These are phyloP conservation scores for Biancaea sappan DNA, from an alignment of 306 rosid species.

Conservation along the genomic window DNA sequence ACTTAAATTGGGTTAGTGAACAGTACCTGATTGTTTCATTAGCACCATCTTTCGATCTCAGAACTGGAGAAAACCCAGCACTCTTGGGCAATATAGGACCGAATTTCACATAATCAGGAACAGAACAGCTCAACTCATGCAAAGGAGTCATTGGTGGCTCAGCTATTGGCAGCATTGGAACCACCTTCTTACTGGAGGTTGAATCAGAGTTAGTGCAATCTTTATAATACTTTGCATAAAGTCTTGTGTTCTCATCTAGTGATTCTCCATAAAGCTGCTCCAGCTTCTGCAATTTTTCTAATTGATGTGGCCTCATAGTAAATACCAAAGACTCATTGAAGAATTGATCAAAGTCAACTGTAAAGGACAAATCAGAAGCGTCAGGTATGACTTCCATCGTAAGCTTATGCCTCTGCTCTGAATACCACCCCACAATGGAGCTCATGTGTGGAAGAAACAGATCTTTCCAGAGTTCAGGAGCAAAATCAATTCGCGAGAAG, in stretches of 20 bases:
- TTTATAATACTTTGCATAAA: constrained; percentile 80
- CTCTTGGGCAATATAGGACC: constrained; percentile 95
- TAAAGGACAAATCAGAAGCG: constrained; percentile 68
- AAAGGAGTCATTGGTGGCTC: constrained; percentile 97
- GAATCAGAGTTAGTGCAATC: constrained; percentile 73
- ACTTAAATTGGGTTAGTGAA: neutral
- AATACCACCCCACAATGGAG: constrained; percentile 93
- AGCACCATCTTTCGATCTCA: constrained; percentile 49
- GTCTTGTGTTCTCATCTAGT: constrained; percentile 71
- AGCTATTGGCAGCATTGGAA: constrained; percentile 89
- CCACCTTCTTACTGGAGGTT: constrained; percentile 58
- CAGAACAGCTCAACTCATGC: constrained; percentile 79
- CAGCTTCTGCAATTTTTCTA: constrained; percentile 69
- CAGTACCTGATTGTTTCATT: constrained; percentile 64
- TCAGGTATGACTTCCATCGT: constrained; percentile 84
- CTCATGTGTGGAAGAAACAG: constrained; percentile 87
- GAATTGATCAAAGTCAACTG: constrained; percentile 73
- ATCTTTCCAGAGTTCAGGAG: constrained; percentile 87
- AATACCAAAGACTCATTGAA: constrained; percentile 76
- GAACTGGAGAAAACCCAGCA: constrained; percentile 72
- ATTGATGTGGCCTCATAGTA: constrained; percentile 76
- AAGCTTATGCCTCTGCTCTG: constrained; percentile 83
- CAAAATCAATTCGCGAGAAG: constrained; percentile 80
- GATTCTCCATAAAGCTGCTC: constrained; percentile 88
- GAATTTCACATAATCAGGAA: constrained; percentile 89